Evolutionary conservation across 225 moss, liverwort and hornwort genomes (phyloP), one percentile per base, ranked within the genome.

Genomic region (Pleurozium schreberi): DNA sequence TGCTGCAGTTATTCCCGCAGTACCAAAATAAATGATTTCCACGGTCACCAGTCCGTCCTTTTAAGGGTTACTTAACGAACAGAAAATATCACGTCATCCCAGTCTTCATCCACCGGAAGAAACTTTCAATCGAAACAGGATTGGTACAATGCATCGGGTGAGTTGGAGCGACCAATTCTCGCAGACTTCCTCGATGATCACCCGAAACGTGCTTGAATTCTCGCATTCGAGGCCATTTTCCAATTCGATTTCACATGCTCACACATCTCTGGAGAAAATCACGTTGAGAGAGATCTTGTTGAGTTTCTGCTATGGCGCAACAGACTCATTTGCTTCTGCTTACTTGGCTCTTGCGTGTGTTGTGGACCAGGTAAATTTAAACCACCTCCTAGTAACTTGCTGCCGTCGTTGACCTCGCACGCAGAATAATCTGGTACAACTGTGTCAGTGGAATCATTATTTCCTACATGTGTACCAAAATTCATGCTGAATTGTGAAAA

Each of bases 271-370:
- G 60, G 18, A 26, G 27, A 49, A 40, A 75, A 30, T 63, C 50
- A 2, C 61, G 45, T 11, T 58, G n/a, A 53, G 80, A 38, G 75
- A 87, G 23, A 18, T 42, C 49, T 59, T 52, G 30, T 50, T 58
- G 42, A 81, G 65, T 67, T 59, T 84, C 42, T 43, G 86, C 61
- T 5, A 88, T 91, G 86, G 76, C 83, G 42, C 75, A 53, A 61
- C 60, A 21, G 62, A 49, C 13, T 81, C 80, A 9, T 30, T 18
- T 40, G 69, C n/a, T n/a, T n/a, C n/a, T n/a, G n/a, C n/a, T n/a
- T n/a, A n/a, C 76, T 90, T 97, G 94, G 97, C 96, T 82, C 90
- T 97, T 83, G 97, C 97, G 77, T 97, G 97, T 91, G 97, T 97
- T 40, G 94, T 97, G 92, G 97, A 97, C 92, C 97, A 97, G 96